These are phyloP conservation scores for Aphanomyces stellatus DNA, from an alignment of 352 stramenopile species.

Conservation along the genomic window DNA sequence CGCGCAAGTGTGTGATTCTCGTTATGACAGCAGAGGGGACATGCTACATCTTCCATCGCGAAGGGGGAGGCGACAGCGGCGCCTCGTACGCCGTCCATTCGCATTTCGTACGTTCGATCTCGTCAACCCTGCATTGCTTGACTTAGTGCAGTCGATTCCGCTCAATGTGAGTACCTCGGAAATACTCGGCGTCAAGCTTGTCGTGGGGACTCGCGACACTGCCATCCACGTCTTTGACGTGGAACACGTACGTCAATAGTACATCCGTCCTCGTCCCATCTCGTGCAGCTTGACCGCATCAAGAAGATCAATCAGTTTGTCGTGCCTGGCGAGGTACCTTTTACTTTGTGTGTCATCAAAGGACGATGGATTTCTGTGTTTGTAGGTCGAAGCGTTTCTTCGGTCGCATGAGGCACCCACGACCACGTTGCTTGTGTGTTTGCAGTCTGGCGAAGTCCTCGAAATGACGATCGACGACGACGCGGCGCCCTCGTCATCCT, in stretches of 20 bases:
- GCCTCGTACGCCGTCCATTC: too few species aligned
- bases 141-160: slow-evolving; percentile 34
- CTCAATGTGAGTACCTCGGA: slow-evolving; percentile 61
- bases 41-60: slow-evolving; percentile 54
- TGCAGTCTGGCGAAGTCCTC: slow-evolving; percentile 6
- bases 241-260: not conserved
- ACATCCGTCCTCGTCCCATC: not conserved
- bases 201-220: slow-evolving; percentile 59
- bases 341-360: not conserved
- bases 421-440: not conserved
- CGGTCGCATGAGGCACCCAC: not conserved
- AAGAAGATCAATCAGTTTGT: not conserved
- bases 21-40: slow-evolving; percentile 61
- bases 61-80: too few species aligned
- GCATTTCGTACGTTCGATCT: slow-evolving; percentile 46
- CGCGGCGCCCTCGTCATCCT: too few species aligned
- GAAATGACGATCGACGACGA: not conserved
- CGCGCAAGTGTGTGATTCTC: slow-evolving; percentile 34
- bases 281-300: not conserved
- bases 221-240: slow-evolving; percentile 25
- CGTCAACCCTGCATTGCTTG: not conserved
- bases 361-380: not conserved
- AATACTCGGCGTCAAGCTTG: slow-evolving; percentile 40
- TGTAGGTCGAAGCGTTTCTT: not conserved
- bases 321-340: slow-evolving; percentile 3